Evolutionary conservation across 148 eudicot genomes (phyloP), one percentile per base, ranked within the genome.

Genomic region (Rhododendron vialii): DNA sequence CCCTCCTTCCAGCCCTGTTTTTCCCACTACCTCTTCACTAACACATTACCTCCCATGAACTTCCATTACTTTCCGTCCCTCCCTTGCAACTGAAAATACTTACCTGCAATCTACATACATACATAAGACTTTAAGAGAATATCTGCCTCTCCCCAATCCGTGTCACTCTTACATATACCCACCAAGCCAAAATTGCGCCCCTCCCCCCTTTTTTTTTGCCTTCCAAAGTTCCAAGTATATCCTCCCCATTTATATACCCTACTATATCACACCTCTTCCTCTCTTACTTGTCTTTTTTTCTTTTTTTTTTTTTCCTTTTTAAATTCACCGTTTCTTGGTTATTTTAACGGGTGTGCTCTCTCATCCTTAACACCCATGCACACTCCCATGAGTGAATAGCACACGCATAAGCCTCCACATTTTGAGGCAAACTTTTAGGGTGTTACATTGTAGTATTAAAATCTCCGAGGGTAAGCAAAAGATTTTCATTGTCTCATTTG

Each of bases 401-500:
- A 55, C 20, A 55, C 20, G 2, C 50, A 18, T 55, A 55, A 55
- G 61, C 61, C 61, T 15, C 24, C 61, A 18, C 24, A 55, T 55
- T 55, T 51, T 55, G 18, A 55, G 61, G 24, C 61, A 55, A 55
- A 55, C 6, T 1, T 15, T 55, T 17, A 18, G 61, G 61, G 6
- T 15, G 61, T 55, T 55, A 33, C 76, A 14, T 14, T 33, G 2
- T 33, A 71, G 38, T 71, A 71, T 33, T 30, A 33, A 71, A 17
- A 20, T 73, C 45, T 45, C 26, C 13, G 20, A 50, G 2, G 13
- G 7, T 33, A 30, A 20, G 65, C 57, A 30, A 48, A 26, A 35
- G 30, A 33, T 38, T 73, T 84, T 65, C 85, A 71, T 50, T 73
- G 45, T 82, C 84, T 35, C 28, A 10, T 59, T 57, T 82, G 50